Evolutionary conservation across 345 rosid genomes (phyloP), one percentile per base, ranked within the genome.

Genomic region (Populus simonii): DNA sequence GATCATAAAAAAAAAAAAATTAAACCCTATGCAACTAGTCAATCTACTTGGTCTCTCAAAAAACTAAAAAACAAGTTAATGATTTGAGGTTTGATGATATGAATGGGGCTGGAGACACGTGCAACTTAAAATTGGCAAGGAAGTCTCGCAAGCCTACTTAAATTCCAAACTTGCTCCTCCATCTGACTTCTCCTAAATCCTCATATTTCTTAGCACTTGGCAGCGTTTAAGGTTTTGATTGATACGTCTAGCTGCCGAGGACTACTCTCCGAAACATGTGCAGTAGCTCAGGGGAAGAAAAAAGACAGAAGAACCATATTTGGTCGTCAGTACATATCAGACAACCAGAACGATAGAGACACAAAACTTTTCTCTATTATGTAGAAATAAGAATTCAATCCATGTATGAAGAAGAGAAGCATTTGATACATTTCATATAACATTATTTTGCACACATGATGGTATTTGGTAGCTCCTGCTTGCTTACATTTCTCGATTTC

Each of bases 391-490:
- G 47, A 68, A 22, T 25, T 8, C 9, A 57, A 29, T 69, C 43
- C 74, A 68, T 68, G 70, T 45, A 53, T 15, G 35, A 63, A 17
- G 6, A 61, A 33, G 38, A 29, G 41, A 74, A 73, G 69, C 69
- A 41, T 43, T 68, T 47, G 4, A 29, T 65, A 31, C 29, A 78
- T 51, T 62, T 29, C 81, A 67, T 59, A 63, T 8, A 27, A 41
- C 63, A 79, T 68, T 74, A 68, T 69, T 74, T 67, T 68, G 68
- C 66, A 68, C 51, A 76, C 74, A 76, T 69, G 73, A 69, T 53
- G 55, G n/a, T 76, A 57, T 69, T 36, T 68, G 79, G 68, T 66
- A 29, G 36, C 69, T 7, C 33, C 33, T 62, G 66, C 53, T 77
- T 23, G 72, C 76, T 71, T 31, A 41, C 39, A 38, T 78, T 45